These are phyloP conservation scores for Cerioporus squamosus DNA, from an alignment of 1,284 basidiomycete genomes.

Conservation along the genomic window DNA sequence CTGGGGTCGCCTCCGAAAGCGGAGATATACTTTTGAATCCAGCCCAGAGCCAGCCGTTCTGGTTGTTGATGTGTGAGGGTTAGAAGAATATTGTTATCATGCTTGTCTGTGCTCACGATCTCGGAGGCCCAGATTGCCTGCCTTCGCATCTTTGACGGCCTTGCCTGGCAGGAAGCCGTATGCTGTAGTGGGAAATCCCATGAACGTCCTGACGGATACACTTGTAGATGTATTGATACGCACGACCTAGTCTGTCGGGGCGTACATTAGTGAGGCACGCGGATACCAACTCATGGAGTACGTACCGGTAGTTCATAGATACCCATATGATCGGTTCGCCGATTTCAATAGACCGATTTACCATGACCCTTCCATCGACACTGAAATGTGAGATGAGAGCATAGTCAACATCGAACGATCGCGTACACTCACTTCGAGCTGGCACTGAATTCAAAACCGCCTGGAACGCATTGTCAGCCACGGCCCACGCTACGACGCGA, in stretches of 20 bases:
- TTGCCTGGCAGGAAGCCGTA: slow-evolving; percentile 53
- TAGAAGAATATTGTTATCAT: no score
- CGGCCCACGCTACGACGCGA: no score
- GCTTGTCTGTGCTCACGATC: neutral
- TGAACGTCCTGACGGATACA: neutral
- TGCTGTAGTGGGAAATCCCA: slow-evolving; percentile 16
- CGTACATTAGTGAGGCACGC: neutral
- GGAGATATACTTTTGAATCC: slow-evolving; percentile 4
- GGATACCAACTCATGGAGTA: neutral
- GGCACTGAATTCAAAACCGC: neutral
- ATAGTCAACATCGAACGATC: neutral
- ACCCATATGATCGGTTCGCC: slow-evolving; percentile 5
- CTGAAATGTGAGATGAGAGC: neutral
- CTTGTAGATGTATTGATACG: neutral
- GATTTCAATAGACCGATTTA: slow-evolving; percentile 44
- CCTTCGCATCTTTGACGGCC: slow-evolving; percentile 49
- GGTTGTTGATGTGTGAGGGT: no score
- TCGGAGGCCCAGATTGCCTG: slow-evolving; percentile 46
- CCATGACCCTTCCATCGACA: slow-evolving; percentile 39
- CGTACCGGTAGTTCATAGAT: slow-evolving; percentile 14
- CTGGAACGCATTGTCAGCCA: no score
- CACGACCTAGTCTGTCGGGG: neutral
- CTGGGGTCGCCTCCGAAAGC: slow-evolving; percentile 41
- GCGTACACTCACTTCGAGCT: no score
- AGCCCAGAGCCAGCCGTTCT: neutral